Evolutionary conservation across 148 eudicot species (phyloP), one percentile per base, ranked within the genome.

Genomic region (Nepenthes mirabilis): DNA sequence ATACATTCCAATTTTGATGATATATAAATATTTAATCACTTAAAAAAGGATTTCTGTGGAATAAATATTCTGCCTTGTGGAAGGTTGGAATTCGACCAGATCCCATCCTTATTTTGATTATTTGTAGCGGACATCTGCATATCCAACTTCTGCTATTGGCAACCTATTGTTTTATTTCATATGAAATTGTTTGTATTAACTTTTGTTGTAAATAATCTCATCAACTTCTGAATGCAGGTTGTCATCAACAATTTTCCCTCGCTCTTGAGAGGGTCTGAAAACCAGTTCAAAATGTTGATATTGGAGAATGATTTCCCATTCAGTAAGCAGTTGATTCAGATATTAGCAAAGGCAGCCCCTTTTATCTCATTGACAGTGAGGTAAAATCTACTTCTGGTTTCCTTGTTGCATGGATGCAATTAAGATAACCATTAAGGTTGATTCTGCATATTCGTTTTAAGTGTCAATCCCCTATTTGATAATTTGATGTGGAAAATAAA

Each of bases 181-280:
- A 23, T 23, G 23, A 23, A 23, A 23, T 23, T 23, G 0, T 23
- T 23, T 23, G 23, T 23, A 23, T 54, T 33, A 14, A 11, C 51
- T 52, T 55, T 14, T 45, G 6, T 54, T 64, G 2, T 6, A 50
- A 23, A 55, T 37, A 14, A 33, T 57, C 37, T 37, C 36, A 52
- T 34, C 34, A 8, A 36, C 56, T 36, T 69, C 11, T 63, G 58
- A 55, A 55, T 56, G 43, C 74, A 93, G 99, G 81, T 67, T 69
- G 80, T 82, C 64, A 64, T 84, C 55, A 59, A 77, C 66, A 78
- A 65, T 61, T 84, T 82, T 68, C 96, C 99, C 13, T 67, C 68
- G 62, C 91, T 89, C 45, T 61, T 89, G 68, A 88, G 83, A 72
- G 90, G 90, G 52, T 77, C 74, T 56, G 95, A 91, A 75, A 65